Base-by-base conservation (phyloP, 352 stramenopile genomes). In the Globisporangium rhizosaccharum region DNA sequence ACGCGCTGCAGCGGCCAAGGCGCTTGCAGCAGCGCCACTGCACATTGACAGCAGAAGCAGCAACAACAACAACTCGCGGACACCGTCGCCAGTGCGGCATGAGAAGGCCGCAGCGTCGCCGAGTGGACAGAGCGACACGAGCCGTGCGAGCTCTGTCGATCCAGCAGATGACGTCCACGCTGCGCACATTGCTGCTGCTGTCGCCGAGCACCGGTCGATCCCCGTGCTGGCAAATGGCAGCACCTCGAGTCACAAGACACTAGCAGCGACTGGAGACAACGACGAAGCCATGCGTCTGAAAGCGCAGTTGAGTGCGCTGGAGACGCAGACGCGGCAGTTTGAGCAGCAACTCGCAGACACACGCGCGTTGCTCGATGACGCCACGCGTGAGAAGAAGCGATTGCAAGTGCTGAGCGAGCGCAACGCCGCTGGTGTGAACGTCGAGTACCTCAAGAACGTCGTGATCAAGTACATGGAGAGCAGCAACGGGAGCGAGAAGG, bases 371-470 rank as follows among this genome's bases (percentile, higher is more conserved):
- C 62, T 87, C 15, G 72, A 86, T 57, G 72, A 85, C 30, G 64
- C 70, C n/a, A 81, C 70, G 20, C 67, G 68, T 41, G 72, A 87
- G 62, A 85, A 87, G 58, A 75, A 82, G 54, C 74, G 68, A 8
- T 56, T 88, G 14, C 71, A 87, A 49, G 69, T 82, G 30, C 57
- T 86, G 15, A 71, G 60, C 39, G 67, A 79, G 23, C 63, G 62
- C 28, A 72, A 75, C 23, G 60, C 67, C 0, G 65, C 78, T 36
- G 67, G 68, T 2, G 61, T 92, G 18, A 92, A 90, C 63, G 68
- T 85, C 46, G 82, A 92, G 84, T 94, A 94, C 57, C 53, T 94
- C 41, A 92, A 90, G 60, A 94, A 94, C 36, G 76, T 94, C 10
- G 68, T 94, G 44, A 81, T 94, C 60, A 94, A 94, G 72, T 94